These are phyloP conservation scores for Xeromyces bisporus DNA, from an alignment of 495 filamentous ascomycete genomes.

Conservation along the genomic window DNA sequence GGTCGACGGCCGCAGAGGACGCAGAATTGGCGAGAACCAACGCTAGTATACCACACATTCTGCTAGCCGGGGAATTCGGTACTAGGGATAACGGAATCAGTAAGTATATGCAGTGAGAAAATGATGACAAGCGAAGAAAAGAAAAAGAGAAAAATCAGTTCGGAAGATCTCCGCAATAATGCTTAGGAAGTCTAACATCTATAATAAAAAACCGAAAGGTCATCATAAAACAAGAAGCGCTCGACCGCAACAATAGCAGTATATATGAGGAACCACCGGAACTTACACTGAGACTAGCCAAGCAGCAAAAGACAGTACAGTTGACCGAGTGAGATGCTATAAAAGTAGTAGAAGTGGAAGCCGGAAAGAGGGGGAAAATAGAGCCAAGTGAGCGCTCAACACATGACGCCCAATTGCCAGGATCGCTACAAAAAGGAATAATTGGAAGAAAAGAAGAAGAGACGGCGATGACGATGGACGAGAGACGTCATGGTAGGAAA, in stretches of 20 bases:
- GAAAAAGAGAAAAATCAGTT: slow-evolving; percentile 13
- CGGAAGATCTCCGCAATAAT: slow-evolving; percentile 28
- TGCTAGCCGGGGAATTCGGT: slow-evolving; percentile 6
- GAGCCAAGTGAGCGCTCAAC: too few relatives aligned
- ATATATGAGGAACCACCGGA: slow-evolving; percentile 2
- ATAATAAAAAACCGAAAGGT: slow-evolving; percentile 28
- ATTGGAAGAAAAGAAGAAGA: too few relatives aligned
- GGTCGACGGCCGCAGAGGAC: slow-evolving; percentile 53
- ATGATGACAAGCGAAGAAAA: neutral
- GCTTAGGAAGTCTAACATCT: slow-evolving; percentile 36
- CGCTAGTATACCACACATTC: slow-evolving; percentile 78
- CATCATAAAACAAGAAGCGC: slow-evolving; percentile 29
- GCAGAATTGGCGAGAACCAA: slow-evolving; percentile 56
- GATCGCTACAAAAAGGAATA: too few relatives aligned
- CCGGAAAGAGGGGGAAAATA: too few relatives aligned
- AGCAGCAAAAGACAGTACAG: neutral
- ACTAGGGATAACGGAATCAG: neutral
- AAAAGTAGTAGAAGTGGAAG: too few relatives aligned
- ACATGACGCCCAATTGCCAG: too few relatives aligned
- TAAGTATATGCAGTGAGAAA: neutral
- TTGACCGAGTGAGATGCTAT: too few relatives aligned
- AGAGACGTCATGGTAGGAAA: too few relatives aligned
- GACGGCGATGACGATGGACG: too few relatives aligned
- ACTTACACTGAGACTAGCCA: slow-evolving; percentile 6
- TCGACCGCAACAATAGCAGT: too few relatives aligned